Evolutionary conservation across 352 stramenopile species (phyloP), one percentile per base, ranked within the genome.

Genomic region (Elongisporangium senticosum): DNA sequence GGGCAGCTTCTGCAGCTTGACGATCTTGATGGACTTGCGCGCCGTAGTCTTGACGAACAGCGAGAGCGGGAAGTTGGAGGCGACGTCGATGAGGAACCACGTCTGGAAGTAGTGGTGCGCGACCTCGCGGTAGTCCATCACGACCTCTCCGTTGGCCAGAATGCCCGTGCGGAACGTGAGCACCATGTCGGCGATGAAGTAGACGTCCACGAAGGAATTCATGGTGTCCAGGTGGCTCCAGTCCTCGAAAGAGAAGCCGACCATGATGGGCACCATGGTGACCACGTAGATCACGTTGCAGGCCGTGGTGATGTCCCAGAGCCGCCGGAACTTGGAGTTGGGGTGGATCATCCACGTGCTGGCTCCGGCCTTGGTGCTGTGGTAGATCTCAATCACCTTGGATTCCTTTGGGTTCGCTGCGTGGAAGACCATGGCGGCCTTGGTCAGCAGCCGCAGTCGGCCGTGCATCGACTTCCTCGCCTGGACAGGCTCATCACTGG

Each of bases 1-100:
- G 13, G 82, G 83, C n/a, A 92, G 81, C 49, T 93, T 95, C 55
- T 93, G 79, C 2, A 96, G 64, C 40, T 92, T 92, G 10, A 92
- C 69, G 24, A 93, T 90, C 57, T 93, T 94, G 55, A 93, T 63
- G 15, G 80, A 89, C 62, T 89, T 89, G 21, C 68, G 65, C 10
- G 75, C 75, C 15, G 82, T 78, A 17, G 63, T 75, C 24, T 73
- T 53, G 4, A 90, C 69, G 43, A 92, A 84, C 0, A 90, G 65
- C 14, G 84, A 64, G 33, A 93, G 69, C n/a, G 85, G 85, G 48
- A 95, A 91, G 53, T 90, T 93, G 20, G 83, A 92, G 52, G 93
- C 69, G 43, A 93, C 58, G 59, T 95, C 85, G 15, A 95, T 70
- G 37, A 93, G 74, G 58, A 95, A 93, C 87, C 83, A 96, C 10